phyloP scores from a whole-genome alignment of 108 stramenopile species.

The Skeletonema tropicum region DNA sequence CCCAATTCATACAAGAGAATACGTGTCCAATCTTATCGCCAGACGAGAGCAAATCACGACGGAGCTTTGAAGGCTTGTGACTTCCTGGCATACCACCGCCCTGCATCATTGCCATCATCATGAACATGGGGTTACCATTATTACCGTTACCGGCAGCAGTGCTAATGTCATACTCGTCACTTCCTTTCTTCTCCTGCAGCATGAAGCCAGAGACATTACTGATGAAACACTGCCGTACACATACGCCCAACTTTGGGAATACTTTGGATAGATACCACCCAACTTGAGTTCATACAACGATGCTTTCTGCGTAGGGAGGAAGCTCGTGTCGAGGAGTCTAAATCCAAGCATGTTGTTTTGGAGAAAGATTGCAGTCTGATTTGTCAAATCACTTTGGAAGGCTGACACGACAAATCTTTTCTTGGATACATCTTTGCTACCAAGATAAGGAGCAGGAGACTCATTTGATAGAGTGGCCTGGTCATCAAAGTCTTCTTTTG shows the following conservation, averaged over 20 bases:
- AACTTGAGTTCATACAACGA: conserved; percentile 28
- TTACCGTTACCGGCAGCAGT: conserved; percentile 1
- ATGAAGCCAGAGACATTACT: conserved; percentile 14
- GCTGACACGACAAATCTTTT: conserved; percentile 20
- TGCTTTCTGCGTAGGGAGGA: conserved; percentile 17
- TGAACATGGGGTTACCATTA: neutral
- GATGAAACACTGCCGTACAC: conserved; percentile 6
- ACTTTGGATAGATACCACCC: conserved; percentile 13
- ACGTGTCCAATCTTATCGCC: conserved; percentile 23
- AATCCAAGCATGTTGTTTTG: conserved; percentile 23
- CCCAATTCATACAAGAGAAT: conserved; percentile 26
- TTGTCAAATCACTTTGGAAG: conserved; percentile 24
- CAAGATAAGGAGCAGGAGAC: conserved; percentile 16
- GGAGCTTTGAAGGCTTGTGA: conserved; percentile 16
- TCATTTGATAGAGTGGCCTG: conserved; percentile 27
- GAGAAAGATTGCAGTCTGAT: conserved; percentile 27
- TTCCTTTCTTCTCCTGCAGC: conserved; percentile 6
- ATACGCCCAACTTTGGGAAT: conserved; percentile 1
- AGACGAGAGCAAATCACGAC: conserved; percentile 5
- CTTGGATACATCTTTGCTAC: conserved; percentile 5
- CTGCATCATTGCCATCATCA: conserved; percentile 19
- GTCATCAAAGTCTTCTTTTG: conserved; percentile 3
- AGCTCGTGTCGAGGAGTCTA: conserved; percentile 9
- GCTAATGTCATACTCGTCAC: neutral
- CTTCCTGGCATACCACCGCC: conserved; percentile 10